A percentile compares a stretch with the other conserved stretches of the same genome.
phyloP scores from a whole-genome alignment of 108 stramenopile species.

The Skeletonema marinoi region DNA sequence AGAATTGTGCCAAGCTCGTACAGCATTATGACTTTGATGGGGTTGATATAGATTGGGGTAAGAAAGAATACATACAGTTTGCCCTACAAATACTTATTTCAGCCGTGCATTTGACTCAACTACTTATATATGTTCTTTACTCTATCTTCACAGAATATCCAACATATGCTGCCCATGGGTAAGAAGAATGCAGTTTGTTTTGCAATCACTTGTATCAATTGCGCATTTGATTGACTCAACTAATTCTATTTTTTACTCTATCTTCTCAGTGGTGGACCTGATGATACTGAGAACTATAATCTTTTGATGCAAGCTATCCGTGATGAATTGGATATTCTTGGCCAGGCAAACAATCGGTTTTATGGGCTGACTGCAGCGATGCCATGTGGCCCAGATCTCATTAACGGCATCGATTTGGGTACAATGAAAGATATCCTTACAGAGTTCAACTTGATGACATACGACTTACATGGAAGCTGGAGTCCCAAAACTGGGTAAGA shows the following conservation, averaged over 20 bases:
- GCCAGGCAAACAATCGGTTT: constrained; percentile 10
- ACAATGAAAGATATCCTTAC: constrained; percentile 2
- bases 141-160: constrained; percentile 3
- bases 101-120: neutral
- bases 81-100: too few relatives aligned
- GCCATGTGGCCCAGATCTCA: constrained; percentile 38
- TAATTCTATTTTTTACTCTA: neutral
- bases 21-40: constrained; percentile 45
- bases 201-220: too few relatives aligned
- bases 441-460: constrained; percentile 50
- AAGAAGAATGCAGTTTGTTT: too few relatives aligned
- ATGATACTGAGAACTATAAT: constrained; percentile 32
- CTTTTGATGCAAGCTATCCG: constrained; percentile 33
- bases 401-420: constrained; percentile 26
- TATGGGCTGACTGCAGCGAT: constrained; percentile 46
- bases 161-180: neutral
- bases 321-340: constrained; percentile 29
- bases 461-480: constrained; percentile 29
- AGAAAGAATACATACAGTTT: too few relatives aligned
- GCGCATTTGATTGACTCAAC: neutral
- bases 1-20: constrained; percentile 35
- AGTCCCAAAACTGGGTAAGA: constrained; percentile 28
- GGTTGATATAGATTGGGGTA: constrained; percentile 23
- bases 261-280: constrained; percentile 25
- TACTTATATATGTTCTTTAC: neutral